Evolutionary conservation across 2,329 filamentous ascomycete genomes (phyloP).

Genomic region (Dothideomycetidae sp.): DNA sequence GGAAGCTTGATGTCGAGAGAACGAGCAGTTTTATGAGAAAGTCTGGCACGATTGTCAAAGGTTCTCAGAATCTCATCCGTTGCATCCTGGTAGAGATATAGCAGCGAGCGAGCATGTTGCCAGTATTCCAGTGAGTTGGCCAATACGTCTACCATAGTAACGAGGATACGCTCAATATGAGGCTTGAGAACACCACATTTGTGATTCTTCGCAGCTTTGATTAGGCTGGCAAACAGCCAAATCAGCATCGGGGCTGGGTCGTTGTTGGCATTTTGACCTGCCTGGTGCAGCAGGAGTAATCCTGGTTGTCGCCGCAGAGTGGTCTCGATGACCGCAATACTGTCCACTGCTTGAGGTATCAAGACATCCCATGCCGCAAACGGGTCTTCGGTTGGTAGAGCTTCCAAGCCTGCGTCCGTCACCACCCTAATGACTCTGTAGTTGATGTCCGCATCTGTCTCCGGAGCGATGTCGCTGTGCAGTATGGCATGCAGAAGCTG

Average conservation of each 20-base stretch:
- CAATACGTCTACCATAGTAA: constrained; percentile 24
- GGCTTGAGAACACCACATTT: constrained; percentile 29
- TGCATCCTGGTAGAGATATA: constrained; percentile 27
- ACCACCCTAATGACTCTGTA: constrained; percentile 78
- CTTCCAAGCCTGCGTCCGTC: constrained; percentile 61
- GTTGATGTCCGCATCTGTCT: constrained; percentile 61
- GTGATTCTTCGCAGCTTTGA: constrained; percentile 32
- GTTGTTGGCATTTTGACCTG: neutral
- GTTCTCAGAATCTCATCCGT: constrained; percentile 23
- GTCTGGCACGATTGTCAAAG: constrained; percentile 3
- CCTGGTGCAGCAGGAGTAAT: constrained; percentile 39
- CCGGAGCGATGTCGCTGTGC: constrained; percentile 33
- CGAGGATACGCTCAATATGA: constrained; percentile 24
- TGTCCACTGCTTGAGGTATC: constrained; percentile 50
- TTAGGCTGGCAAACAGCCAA: constrained; percentile 40
- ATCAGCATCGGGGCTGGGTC: constrained; percentile 34
- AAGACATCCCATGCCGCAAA: constrained; percentile 46
- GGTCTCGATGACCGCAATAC: constrained; percentile 61
- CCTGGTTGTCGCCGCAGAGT: constrained; percentile 62
- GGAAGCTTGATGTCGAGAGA: constrained; percentile 23
- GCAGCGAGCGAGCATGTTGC: constrained; percentile 22
- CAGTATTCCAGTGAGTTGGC: constrained; percentile 23
- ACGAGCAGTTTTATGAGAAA: neutral
- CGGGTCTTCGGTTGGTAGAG: constrained; percentile 51
- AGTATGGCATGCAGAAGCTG: constrained; percentile 55